Base-by-base conservation (phyloP, 2,329 filamentous ascomycete species). In the Fusarium pilosicola region DNA sequence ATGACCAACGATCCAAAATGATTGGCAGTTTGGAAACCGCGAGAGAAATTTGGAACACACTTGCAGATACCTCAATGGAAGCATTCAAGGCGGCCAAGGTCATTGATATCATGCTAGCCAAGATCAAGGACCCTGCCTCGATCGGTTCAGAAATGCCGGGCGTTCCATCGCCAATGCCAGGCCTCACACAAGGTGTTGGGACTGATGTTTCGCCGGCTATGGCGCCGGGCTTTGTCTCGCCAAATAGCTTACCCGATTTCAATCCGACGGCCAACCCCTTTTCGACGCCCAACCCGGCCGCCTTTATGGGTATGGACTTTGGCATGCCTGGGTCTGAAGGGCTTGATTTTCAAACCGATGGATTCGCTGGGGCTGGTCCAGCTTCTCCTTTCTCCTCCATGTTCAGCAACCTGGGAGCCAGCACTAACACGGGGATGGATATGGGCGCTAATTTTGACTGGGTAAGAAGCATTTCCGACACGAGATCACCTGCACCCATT, bases 21-120 rank as follows among this genome's bases (percentile, higher is more conserved):
- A 86, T 96, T 36, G 83, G 86, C 28, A 89, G 91, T 3, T 88
- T 98, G 6, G 92, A 95, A 78, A 88, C 88, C 24, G 93, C 93
- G 14, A 88, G 90, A 51, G 86, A 88, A 24, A 96, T 98, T 63
- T 98, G 95, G 95, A 91, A 92, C 55, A 90, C 90, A 15, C 86
- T 95, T 17, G 89, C 91, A 7, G 92, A 96, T 62, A 87, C 91
- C 30, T 96, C 93, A 2, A 92, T 98, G 84, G 96, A 98, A 75
- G 94, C 95, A 0, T 95, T 92, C 84, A 98, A 98, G 83, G 96
- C 94, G 3, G 90, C 90, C 45, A 90, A 90, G 46, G 88, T 96
- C 30, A 85, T 98, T n/a, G 91, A 91, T 28, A 91, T 98, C 58
- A 95, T 98, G 89, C 84, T 98, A 49, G 88, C 91, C 38, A 96